Base-by-base conservation (phyloP, 179 eudicot species). In the Beta corolliflora region DNA sequence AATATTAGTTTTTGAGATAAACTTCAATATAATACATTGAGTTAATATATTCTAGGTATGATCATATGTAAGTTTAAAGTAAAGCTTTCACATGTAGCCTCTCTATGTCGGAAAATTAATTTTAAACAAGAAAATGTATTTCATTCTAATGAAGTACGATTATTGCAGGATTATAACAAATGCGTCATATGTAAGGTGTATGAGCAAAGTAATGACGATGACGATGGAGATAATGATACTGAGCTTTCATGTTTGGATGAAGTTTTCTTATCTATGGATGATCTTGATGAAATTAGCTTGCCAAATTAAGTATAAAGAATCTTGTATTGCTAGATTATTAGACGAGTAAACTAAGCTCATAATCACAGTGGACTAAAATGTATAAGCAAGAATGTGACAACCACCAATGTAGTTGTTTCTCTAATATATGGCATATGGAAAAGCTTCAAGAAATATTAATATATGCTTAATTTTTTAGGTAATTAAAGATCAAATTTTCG, bases 221-320 rank as follows among this genome's bases (percentile, higher is more conserved):
- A 86, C 63, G 92, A 86, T 31, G 89, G 76, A 2, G 84, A 85
- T 15, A 85, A 91, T 65, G 89, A 90, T 2, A 82, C 86, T 5
- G 95, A 90, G 85, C 94, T 95, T 76, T 95, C 99, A 1, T 92
- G 96, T 75, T 81, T 95, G 84, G 99, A 95, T 77, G 98, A 95
- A 88, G 98, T 94, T 71, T 95, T 91, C 90, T 76, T 95, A 84
- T 95, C 99, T 0, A 76, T 94, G 85, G 98, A 95, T 46, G 99
- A 95, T 83, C 83, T 85, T 48, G 99, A 95, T 36, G 99, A 95
- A 81, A 91, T 90, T 79, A 92, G 94, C 85, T 87, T 86, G 64
- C 97, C 97, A 52, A 89, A 86, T 82, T 90, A 85, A 79, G 23
- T 29, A 65, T 53, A 68, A 31, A 29, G 31, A 13, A 54, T 58